These are phyloP conservation scores for Corchorus olitorius DNA, from an alignment of 345 rosid genomes.

Conservation along the genomic window DNA sequence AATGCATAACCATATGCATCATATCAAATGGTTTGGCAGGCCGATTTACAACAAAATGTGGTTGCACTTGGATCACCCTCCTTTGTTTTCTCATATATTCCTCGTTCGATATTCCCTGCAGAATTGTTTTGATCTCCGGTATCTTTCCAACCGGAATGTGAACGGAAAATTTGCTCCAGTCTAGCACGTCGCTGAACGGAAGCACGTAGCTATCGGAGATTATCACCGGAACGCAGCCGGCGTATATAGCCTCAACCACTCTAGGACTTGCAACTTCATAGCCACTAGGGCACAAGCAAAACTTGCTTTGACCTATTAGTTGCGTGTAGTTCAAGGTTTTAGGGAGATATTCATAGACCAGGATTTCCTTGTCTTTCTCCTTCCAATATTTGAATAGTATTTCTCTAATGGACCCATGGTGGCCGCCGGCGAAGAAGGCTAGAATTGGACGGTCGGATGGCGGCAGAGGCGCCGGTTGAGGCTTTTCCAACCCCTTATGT, in stretches of 20 bases:
- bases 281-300: constrained; percentile 56
- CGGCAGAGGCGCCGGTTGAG: not conserved
- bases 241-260: constrained; percentile 37
- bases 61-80: constrained; percentile 35
- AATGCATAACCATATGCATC: constrained; percentile 52
- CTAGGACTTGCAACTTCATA: constrained; percentile 56
- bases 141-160: constrained; percentile 36
- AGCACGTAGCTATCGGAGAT: constrained; percentile 41
- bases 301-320: constrained; percentile 38
- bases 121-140: constrained; percentile 37
- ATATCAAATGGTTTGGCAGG: constrained; percentile 46
- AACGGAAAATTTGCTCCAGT: constrained; percentile 46
- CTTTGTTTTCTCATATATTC: constrained; percentile 38
- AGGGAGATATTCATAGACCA: constrained; percentile 40
- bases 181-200: constrained; percentile 49
- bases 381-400: constrained; percentile 40
- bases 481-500: constrained; percentile 5
- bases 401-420: constrained; percentile 40
- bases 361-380: constrained; percentile 33
- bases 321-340: constrained; percentile 33
- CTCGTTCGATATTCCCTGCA: constrained; percentile 26
- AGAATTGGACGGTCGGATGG: constrained; percentile 32
- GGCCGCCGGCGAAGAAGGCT: constrained; percentile 53
- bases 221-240: constrained; percentile 51
- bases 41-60: constrained; percentile 47